Conservation (phyloP, 1,139 yeast species). For the Hansenula sp. region DNA sequence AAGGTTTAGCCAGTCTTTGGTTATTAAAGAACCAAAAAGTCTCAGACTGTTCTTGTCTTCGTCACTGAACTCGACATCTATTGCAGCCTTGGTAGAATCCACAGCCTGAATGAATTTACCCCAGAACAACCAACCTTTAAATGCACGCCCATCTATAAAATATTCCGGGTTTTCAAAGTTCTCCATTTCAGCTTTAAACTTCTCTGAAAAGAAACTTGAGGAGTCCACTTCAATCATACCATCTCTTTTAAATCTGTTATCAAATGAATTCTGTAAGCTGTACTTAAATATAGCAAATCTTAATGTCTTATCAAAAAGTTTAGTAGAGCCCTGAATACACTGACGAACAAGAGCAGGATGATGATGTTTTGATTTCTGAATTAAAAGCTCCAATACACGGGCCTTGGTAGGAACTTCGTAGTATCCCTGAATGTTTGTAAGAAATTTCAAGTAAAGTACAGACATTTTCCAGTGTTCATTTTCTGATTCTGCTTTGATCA, state of each 20-base stretch:
- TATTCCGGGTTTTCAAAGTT: conserved; percentile 44
- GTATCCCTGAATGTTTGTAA: conserved; percentile 52
- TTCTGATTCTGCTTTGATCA: conserved; percentile 33
- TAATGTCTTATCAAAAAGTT: conserved; percentile 48
- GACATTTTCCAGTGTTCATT: conserved; percentile 70
- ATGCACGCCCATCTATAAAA: conserved; percentile 53
- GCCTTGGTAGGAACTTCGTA: conserved; percentile 45
- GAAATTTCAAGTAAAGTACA: conserved; percentile 47
- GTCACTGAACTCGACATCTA: conserved; percentile 21
- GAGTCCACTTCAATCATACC: conserved; percentile 40
- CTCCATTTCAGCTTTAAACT: conserved; percentile 51
- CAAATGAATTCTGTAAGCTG: conserved; percentile 41
- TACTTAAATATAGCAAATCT: conserved; percentile 53
- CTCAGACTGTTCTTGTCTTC: conserved; percentile 40
- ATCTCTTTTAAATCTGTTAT: conserved; percentile 36
- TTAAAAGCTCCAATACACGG: conserved; percentile 42
- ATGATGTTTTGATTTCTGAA: conserved; percentile 51
- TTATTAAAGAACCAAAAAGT: conserved; percentile 42
- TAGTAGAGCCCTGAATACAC: conserved; percentile 60
- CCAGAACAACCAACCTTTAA: conserved; percentile 81
- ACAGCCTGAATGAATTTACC: conserved; percentile 51
- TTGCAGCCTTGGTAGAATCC: conserved; percentile 19
- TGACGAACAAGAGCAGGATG: conserved; percentile 71
- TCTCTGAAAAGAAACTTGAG: conserved; percentile 31
- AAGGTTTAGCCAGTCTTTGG: conserved; percentile 53